phyloP scores from a whole-genome alignment of 495 filamentous ascomycete species.

The Talaromyces thailandensis region DNA sequence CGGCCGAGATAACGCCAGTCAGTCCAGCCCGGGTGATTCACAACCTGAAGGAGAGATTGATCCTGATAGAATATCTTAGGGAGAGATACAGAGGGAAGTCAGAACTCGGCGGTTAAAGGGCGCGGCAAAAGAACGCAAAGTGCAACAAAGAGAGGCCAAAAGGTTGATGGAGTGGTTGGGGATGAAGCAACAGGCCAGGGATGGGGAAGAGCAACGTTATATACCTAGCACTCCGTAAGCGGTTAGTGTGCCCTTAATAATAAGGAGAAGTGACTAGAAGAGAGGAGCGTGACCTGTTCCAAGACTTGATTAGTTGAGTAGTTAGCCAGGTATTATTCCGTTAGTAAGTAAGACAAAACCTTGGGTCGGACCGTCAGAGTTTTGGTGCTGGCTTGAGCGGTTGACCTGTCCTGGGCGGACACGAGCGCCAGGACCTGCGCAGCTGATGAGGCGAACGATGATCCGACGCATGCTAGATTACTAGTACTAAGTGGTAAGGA shows the following conservation, averaged over 20 bases:
- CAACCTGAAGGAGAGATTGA: conserved; percentile 13
- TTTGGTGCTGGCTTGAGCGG: too few species aligned
- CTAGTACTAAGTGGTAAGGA: too few species aligned
- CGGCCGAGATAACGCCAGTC: conserved; percentile 15
- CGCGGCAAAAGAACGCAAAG: conserved; percentile 14
- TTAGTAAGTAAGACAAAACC: background rate
- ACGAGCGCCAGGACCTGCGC: background rate
- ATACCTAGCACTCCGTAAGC: background rate
- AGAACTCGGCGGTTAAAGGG: background rate
- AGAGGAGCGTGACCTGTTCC: background rate
- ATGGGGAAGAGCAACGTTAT: conserved; percentile 17
- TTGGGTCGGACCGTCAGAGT: background rate
- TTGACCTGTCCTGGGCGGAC: background rate
- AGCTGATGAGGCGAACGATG: conserved; percentile 2
- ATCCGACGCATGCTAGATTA: background rate
- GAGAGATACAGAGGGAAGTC: background rate
- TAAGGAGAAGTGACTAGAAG: background rate
- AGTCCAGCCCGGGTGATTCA: conserved; percentile 13
- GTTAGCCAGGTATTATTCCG: too few species aligned
- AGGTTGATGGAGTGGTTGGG: conserved; percentile 14
- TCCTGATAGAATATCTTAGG: background rate
- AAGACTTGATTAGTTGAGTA: too few species aligned
- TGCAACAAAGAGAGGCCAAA: conserved; percentile 7
- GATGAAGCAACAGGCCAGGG: conserved; percentile 22
- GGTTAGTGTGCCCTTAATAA: conserved; percentile 16